Evolutionary conservation across 495 filamentous ascomycete genomes (phyloP).

Genomic region (Podospora appendiculata): DNA sequence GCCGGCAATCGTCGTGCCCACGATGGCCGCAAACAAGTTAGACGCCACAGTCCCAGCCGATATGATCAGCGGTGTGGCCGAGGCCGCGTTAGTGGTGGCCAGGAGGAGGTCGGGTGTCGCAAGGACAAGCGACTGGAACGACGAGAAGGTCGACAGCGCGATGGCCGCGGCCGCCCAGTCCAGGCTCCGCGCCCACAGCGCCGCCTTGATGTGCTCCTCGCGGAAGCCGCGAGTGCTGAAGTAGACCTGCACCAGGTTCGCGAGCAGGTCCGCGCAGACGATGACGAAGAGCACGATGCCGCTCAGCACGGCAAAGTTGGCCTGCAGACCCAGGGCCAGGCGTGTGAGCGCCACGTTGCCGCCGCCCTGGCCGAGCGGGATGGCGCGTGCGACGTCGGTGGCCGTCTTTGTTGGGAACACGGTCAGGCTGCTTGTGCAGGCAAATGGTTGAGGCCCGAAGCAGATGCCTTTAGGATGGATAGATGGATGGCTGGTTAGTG

Average conservation of each 20-base stretch:
- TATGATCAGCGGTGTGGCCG: slow-evolving; percentile 3
- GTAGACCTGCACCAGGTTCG: slow-evolving; percentile 15
- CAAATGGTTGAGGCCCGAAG: slow-evolving; percentile 13
- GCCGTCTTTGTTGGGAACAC: not conserved
- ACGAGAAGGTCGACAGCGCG: slow-evolving; percentile 2
- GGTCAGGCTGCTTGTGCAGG: slow-evolving; percentile 9
- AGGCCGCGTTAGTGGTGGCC: not conserved
- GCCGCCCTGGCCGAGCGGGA: slow-evolving; percentile 9
- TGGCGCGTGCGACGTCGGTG: slow-evolving; percentile 2
- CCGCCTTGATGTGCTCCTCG: slow-evolving; percentile 14
- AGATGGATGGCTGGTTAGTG: not conserved
- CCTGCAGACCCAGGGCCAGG: slow-evolving; percentile 14
- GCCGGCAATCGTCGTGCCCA: slow-evolving; percentile 9
- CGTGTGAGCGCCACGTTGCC: slow-evolving; percentile 10
- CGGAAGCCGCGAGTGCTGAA: slow-evolving; percentile 4
- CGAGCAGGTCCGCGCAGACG: slow-evolving; percentile 7
- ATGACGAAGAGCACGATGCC: slow-evolving; percentile 13
- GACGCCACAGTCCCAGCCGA: slow-evolving; percentile 6
- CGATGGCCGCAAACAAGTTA: slow-evolving; percentile 14
- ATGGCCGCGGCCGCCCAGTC: slow-evolving; percentile 20
- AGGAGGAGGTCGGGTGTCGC: slow-evolving; percentile 9
- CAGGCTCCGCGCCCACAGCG: slow-evolving; percentile 16
- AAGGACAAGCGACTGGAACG: slow-evolving; percentile 3
- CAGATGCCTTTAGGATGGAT: slow-evolving; percentile 10
- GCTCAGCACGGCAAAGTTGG: slow-evolving; percentile 14